These are phyloP conservation scores for Casuarina equisetifolia DNA, from an alignment of 306 rosid genomes.

Conservation along the genomic window DNA sequence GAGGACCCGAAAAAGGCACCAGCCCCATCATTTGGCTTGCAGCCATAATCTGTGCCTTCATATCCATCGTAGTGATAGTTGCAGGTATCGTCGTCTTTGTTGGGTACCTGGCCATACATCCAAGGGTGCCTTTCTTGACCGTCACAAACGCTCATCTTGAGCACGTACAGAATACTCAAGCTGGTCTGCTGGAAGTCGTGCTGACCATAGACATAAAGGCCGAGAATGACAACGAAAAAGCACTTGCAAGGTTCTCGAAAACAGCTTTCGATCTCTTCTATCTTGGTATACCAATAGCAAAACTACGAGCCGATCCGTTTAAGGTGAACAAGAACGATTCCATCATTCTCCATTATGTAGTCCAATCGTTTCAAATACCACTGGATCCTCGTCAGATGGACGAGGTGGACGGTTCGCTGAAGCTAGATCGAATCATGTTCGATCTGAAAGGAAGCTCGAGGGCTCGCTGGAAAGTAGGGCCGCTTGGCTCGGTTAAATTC, in stretches of 20 bases:
- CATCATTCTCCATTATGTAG: constrained; percentile 34
- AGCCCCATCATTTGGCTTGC: constrained; percentile 56
- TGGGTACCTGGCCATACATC: constrained; percentile 68
- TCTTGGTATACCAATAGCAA: constrained; percentile 47
- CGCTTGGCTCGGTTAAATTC: constrained; percentile 59
- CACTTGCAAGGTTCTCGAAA: constrained; percentile 69
- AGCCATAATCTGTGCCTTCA: constrained; percentile 62
- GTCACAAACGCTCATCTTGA: constrained; percentile 55
- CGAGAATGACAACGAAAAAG: constrained; percentile 67
- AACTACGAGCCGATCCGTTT: constrained; percentile 39
- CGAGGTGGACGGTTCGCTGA: constrained; percentile 44
- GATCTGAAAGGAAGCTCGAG: constrained; percentile 53
- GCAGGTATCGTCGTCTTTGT: constrained; percentile 52
- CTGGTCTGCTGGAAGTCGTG: constrained; percentile 58
- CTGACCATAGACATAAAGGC: constrained; percentile 49
- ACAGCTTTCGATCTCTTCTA: constrained; percentile 48
- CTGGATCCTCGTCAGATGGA: constrained; percentile 50
- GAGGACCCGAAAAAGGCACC: constrained; percentile 30
- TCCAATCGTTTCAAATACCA: constrained; percentile 49
- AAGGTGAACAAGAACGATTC: constrained; percentile 56
- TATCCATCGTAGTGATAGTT: constrained; percentile 53
- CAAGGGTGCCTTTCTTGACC: constrained; percentile 62
- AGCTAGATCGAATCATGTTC: constrained; percentile 44
- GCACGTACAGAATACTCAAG: constrained; percentile 34
- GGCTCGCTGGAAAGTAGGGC: constrained; percentile 64